Conservation (phyloP, 768 basidiomycete species). For the Rhodocollybia butyracea region DNA sequence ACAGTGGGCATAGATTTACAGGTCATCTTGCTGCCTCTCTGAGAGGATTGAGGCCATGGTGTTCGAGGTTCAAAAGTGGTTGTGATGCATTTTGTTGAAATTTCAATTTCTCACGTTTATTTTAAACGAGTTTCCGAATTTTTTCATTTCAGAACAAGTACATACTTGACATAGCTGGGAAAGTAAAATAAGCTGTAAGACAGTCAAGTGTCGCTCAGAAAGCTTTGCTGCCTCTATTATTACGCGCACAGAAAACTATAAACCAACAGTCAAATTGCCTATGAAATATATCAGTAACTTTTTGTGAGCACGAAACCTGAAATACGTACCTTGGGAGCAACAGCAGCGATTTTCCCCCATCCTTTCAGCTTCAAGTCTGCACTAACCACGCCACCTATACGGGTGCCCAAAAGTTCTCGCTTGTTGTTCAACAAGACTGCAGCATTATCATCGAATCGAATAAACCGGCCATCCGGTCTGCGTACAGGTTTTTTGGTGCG, state of each 20-base stretch:
- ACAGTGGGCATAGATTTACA: not conserved
- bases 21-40: conserved; percentile 10
- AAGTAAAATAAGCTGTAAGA: too few species aligned
- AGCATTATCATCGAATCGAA: conserved; percentile 96
- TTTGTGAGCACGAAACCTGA: not conserved
- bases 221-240: too few species aligned
- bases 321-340: conserved; percentile 78
- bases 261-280: not conserved
- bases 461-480: conserved; percentile 81
- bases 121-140: too few species aligned
- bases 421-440: conserved; percentile 94
- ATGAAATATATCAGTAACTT: not conserved
- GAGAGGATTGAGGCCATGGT: conserved; percentile 8
- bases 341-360: conserved; percentile 90
- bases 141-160: too few species aligned
- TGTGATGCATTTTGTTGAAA: not conserved
- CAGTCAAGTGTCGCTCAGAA: too few species aligned
- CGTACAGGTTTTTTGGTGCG: conserved; percentile 85
- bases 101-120: not conserved
- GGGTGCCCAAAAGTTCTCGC: conserved; percentile 91
- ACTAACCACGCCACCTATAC: conserved; percentile 91
- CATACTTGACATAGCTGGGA: too few species aligned
- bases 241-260: not conserved
- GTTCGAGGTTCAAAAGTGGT: not conserved
- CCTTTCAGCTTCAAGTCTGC: conserved; percentile 88